phyloP scores from a whole-genome alignment of 352 stramenopile species.

The Pythium brachiatum region DNA sequence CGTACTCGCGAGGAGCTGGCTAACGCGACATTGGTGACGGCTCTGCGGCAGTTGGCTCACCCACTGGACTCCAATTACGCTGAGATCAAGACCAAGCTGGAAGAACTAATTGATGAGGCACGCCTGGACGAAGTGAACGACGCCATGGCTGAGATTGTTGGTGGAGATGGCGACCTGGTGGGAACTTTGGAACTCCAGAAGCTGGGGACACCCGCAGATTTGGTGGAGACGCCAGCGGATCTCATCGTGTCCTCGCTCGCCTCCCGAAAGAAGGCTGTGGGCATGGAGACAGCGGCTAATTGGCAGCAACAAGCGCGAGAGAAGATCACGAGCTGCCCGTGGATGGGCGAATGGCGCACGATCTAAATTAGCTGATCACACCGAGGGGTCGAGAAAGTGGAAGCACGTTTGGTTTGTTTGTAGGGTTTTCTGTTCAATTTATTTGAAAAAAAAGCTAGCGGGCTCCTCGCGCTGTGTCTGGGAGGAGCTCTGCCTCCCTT shows the following conservation, averaged over 20 bases:
- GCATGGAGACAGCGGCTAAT: conserved; percentile 31
- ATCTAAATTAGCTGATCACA: conserved; percentile 33
- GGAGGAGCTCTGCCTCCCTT: conserved; percentile 9
- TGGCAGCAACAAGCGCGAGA: conserved; percentile 52
- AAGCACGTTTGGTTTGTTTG: neutral
- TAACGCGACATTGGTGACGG: conserved; percentile 22
- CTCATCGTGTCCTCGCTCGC: conserved; percentile 50
- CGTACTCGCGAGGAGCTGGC: conserved; percentile 60
- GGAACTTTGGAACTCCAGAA: conserved; percentile 67
- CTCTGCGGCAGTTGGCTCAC: conserved; percentile 14
- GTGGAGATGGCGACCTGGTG: conserved; percentile 40
- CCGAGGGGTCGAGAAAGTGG: neutral
- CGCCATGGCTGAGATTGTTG: conserved; percentile 67
- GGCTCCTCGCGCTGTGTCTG: conserved; percentile 1
- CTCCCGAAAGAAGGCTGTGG: conserved; percentile 14
- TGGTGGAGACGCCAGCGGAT: conserved; percentile 66
- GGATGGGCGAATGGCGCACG: conserved; percentile 81
- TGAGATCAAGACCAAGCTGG: conserved; percentile 41
- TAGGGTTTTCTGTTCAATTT: conserved; percentile 6
- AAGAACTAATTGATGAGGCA: conserved; percentile 64
- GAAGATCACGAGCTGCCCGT: conserved; percentile 43
- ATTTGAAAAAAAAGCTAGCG: neutral
- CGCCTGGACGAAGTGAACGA: conserved; percentile 81
- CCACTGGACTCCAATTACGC: conserved; percentile 34
- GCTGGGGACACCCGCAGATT: conserved; percentile 75